Evolutionary conservation across 2,329 filamentous ascomycete genomes (phyloP).

Genomic region (Leptodontidium sp.): DNA sequence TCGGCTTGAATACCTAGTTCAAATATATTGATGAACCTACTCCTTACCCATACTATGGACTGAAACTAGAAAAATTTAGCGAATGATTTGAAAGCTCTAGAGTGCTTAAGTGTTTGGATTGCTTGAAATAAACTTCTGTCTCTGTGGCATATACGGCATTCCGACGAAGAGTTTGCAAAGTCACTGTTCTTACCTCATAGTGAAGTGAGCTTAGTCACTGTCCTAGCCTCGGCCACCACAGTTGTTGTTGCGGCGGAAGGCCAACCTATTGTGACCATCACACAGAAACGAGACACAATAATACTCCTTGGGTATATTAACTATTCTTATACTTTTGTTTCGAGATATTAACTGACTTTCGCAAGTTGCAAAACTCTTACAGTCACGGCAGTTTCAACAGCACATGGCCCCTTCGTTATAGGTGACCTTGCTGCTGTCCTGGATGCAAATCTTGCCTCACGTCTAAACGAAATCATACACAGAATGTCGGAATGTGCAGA

Average conservation of each 20-base stretch:
- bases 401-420: slow-evolving; percentile 4
- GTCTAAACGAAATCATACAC: slow-evolving; percentile 8
- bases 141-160: neutral
- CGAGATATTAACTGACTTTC: neutral
- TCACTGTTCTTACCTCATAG: slow-evolving; percentile 4
- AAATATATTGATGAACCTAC: too few relatives aligned
- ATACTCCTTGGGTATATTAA: neutral
- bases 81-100: too few relatives aligned
- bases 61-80: too few relatives aligned
- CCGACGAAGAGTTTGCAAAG: neutral
- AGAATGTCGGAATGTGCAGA: slow-evolving; percentile 11
- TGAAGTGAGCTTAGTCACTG: neutral
- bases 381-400: slow-evolving; percentile 4
- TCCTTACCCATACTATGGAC: too few relatives aligned
- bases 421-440: slow-evolving; percentile 10
- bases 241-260: slow-evolving; percentile 7
- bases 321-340: neutral
- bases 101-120: too few relatives aligned
- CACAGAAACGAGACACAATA: neutral
- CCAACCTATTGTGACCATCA: slow-evolving; percentile 7
- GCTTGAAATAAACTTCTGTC: neutral
- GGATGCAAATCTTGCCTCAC: neutral
- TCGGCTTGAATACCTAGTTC: too few relatives aligned
- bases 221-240: slow-evolving; percentile 1
- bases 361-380: neutral